Evolutionary conservation across 768 basidiomycete species (phyloP), one percentile per base, ranked within the genome.

Genomic region (Podaxis pistillaris): DNA sequence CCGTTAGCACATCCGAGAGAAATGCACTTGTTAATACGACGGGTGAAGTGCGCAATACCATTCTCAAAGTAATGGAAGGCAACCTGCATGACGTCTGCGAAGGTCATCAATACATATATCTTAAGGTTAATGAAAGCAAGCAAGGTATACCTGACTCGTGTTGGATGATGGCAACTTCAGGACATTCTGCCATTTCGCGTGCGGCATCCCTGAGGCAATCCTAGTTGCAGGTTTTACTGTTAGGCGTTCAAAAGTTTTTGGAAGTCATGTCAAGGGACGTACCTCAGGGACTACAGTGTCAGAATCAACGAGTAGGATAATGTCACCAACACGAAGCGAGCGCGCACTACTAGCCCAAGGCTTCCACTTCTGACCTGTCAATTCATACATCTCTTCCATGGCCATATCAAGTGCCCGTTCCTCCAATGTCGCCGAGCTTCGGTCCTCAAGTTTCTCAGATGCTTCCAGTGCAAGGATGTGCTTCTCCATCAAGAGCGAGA

Each of bases 161-260:
- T 70, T 96, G 94, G 58, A 96, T 89, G 75, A 96, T 93, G 1
- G 86, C 92, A 36, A 94, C 86, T 49, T 93, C 88, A 0, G 90
- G 92, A 66, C 88, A 89, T 73, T 90, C 88, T 17, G 85, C 78
- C 63, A 96, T 81, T 71, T 96, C 94, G 41, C 91, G 85, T 4
- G 92, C 93, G 0, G 94, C 94, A 76, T 95, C 93, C 60, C 92
- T 83, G 72, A 96, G 87, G 71, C 93, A 96, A 71, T 96, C 94
- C 79, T 89, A 62, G 24, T 44, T n/a, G 56, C 6, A 30, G 47
- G 15, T 51, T 36, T 60, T 41, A 56, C 64, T 38, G 58, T 41
- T 60, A 26, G 26, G 46, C 37, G 30, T 22, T 53, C 12, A 19
- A 30, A n/a, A 50, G 54, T 49, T 19, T 9, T 33, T 26, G 28